Base-by-base conservation (phyloP, 352 stramenopile species). In the Pythium biforme region DNA sequence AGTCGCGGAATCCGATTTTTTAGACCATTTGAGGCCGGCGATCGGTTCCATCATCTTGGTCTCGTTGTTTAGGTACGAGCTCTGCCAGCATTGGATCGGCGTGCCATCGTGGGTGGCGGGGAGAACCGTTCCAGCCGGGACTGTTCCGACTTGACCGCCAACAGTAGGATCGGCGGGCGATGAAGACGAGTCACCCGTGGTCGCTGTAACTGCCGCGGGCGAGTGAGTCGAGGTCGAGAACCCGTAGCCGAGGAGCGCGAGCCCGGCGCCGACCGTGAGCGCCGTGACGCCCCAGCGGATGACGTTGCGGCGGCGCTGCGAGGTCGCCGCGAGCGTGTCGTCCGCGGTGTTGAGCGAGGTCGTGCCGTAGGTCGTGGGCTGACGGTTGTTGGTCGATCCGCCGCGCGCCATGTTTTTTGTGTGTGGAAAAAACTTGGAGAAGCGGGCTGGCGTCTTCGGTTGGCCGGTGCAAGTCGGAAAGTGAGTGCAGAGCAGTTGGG, bases 31-130 rank as follows among this genome's bases (percentile, higher is more conserved):
- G 14, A 92, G 66, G 0, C 72, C 79, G 1, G 34, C 43, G 40
- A 89, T 67, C 6, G 68, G 69, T 59, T 87, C 72, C 71, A 89
- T 90, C 79, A 92, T 88, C 53, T 79, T 75, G 31, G 75, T 81
- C 58, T 77, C 62, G 50, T 76, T 76, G 58, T 80, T 64, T 3
- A 80, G 50, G 37, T 86, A 89, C 14, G 77, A 86, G 58, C 83
- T 92, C 68, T 92, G 83, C 66, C 81, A 78, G 52, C 77, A 83
- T 43, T 74, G n/a, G 49, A 90, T 55, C 7, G 72, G 22, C 43
- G 53, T 22, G 34, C 43, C 50, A 3, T 54, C 52, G 0, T 25
- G 0, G 5, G 55, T 22, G 47, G 31, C 22, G 1, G 43, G n/a
- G n/a, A n/a, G n/a, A n/a, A n/a, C n/a, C n/a, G n/a, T n/a, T n/a